Conservation (phyloP, 1,284 basidiomycete genomes). For the Neolentinus lepideus region DNA sequence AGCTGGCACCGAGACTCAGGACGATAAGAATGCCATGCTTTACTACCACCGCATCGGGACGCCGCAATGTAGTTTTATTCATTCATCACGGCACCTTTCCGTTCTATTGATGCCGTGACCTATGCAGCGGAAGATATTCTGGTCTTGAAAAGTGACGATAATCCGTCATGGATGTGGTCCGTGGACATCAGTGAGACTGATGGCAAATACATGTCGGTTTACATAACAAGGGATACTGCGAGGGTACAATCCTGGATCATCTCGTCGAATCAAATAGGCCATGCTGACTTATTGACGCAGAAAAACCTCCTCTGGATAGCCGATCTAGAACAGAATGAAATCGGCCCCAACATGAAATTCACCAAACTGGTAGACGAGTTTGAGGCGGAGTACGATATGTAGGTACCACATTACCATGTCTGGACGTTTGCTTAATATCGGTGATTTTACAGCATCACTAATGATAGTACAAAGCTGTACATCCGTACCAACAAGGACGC, state of each 20-base stretch:
- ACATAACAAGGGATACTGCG: constrained; percentile 55
- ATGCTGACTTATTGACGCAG: constrained; percentile 25
- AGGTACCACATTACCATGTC: constrained; percentile 16
- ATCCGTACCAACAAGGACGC: constrained; percentile 63
- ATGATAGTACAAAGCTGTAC: constrained; percentile 62
- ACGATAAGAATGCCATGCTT: constrained; percentile 64
- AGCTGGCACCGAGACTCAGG: constrained; percentile 56
- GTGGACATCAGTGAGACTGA: constrained; percentile 50
- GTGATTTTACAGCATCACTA: constrained; percentile 45
- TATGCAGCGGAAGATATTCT: constrained; percentile 62
- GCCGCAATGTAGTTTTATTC: constrained; percentile 44
- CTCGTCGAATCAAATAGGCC: neutral
- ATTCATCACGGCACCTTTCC: neutral
- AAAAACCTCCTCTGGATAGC: constrained; percentile 73
- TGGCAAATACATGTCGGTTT: constrained; percentile 56
- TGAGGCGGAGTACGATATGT: constrained; percentile 58
- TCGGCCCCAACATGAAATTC: constrained; percentile 63
- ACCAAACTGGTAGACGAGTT: constrained; percentile 60
- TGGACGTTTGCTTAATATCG: constrained; percentile 3
- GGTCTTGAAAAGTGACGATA: constrained; percentile 52
- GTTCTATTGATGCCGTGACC: neutral
- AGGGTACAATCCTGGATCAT: constrained; percentile 25
- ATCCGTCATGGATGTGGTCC: constrained; percentile 66
- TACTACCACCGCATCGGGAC: constrained; percentile 73
- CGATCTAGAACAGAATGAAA: constrained; percentile 50